These are phyloP conservation scores for Albophoma yamanashiensis DNA, from an alignment of 2,329 filamentous ascomycete genomes.

Conservation along the genomic window DNA sequence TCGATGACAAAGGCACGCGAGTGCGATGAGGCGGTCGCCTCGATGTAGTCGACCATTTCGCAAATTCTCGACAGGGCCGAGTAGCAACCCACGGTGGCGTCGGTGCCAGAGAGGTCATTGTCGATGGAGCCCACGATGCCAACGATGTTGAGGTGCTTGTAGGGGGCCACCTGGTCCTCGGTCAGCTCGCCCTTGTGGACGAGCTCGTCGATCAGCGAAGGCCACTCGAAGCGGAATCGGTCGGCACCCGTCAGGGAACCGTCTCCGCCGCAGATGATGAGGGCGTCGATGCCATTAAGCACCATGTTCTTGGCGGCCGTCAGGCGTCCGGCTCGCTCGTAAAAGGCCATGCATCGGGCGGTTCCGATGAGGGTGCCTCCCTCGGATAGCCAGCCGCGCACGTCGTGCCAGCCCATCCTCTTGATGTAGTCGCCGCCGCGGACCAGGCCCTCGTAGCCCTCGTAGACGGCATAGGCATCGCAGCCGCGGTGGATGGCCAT, in stretches of 20 bases:
- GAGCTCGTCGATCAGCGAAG: conserved; percentile 74
- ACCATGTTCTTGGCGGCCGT: conserved; percentile 91
- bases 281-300: conserved; percentile 81
- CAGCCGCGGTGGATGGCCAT: conserved; percentile 80
- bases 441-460: conserved; percentile 93
- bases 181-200: conserved; percentile 64
- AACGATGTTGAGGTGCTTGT: conserved; percentile 86
- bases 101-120: conserved; percentile 94
- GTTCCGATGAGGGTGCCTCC: conserved; percentile 95
- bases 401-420: conserved; percentile 84
- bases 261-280: conserved; percentile 95
- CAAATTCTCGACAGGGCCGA: conserved; percentile 89
- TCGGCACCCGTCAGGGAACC: conserved; percentile 94
- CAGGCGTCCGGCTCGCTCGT: conserved; percentile 74
- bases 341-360: conserved; percentile 85
- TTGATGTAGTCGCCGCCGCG: conserved; percentile 80
- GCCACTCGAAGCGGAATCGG: conserved; percentile 87
- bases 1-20: conserved; percentile 95
- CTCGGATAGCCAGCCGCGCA: conserved; percentile 86
- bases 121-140: conserved; percentile 95
- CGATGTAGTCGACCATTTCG: conserved; percentile 92
- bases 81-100: conserved; percentile 95
- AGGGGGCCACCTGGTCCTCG: conserved; percentile 59
- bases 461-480: conserved; percentile 73
- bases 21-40: conserved; percentile 89